These are phyloP conservation scores for Anastatica hierochuntica DNA, from an alignment of 345 rosid species.

Conservation along the genomic window DNA sequence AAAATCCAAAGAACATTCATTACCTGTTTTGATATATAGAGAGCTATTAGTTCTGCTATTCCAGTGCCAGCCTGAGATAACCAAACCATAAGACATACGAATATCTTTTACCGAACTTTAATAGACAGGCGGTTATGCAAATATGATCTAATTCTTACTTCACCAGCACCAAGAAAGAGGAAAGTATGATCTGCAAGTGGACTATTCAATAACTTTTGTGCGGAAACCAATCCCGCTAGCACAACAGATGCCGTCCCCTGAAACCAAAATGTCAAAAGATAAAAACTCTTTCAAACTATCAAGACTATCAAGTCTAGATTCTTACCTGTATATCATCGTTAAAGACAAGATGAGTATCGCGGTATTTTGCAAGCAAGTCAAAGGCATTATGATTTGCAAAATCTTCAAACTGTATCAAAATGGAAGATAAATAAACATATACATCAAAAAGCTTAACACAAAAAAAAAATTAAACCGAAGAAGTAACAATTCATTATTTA, in stretches of 20 bases:
- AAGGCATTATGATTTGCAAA: constrained; percentile 97
- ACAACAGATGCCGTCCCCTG: constrained; percentile 97
- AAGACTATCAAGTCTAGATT: not conserved
- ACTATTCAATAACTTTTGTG: constrained; percentile 61
- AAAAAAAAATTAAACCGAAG: not conserved
- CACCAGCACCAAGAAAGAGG: constrained; percentile 97
- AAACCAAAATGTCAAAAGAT: constrained; percentile 3
- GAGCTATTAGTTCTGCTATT: constrained; percentile 91
- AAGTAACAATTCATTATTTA: not conserved
- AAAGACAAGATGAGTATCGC: constrained; percentile 79
- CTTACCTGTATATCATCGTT: constrained; percentile 91
- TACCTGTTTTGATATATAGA: constrained; percentile 91
- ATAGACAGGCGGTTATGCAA: not conserved
- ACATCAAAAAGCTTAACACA: not conserved
- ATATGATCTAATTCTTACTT: constrained; percentile 37
- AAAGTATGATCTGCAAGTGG: constrained; percentile 62
- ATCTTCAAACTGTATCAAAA: constrained; percentile 71
- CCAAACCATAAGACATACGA: not conserved
- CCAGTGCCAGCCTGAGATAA: constrained; percentile 91
- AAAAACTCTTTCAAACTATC: not conserved
- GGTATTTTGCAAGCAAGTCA: constrained; percentile 63
- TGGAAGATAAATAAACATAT: not conserved
- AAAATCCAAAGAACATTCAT: not conserved
- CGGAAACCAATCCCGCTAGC: constrained; percentile 74
- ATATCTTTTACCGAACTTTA: not conserved